Percentiles rank a stretch among this genome's conserved stretches.
These are phyloP conservation scores for Cephalotrichum gorgonifer DNA, from an alignment of 2,329 filamentous ascomycete genomes.

Conservation along the genomic window DNA sequence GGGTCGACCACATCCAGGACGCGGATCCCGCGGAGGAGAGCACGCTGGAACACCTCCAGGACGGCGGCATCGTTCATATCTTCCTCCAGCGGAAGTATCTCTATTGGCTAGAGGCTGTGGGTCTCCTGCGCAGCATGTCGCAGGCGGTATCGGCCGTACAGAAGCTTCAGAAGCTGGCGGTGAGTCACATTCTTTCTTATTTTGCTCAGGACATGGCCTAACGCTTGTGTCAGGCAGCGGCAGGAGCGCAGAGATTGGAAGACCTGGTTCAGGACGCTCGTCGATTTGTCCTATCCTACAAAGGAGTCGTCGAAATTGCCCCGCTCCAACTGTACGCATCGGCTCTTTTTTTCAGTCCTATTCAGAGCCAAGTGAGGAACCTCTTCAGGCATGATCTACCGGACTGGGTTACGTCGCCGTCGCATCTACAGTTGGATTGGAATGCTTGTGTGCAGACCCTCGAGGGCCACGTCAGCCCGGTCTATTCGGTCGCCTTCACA, in stretches of 20 bases:
- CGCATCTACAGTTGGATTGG: neutral
- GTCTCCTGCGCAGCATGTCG: conserved; percentile 16
- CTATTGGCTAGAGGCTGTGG: conserved; percentile 28
- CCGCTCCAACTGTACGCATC: conserved; percentile 20
- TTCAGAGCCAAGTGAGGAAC: neutral
- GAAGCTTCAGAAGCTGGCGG: conserved; percentile 10
- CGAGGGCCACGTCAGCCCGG: neutral
- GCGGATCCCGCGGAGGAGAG: neutral
- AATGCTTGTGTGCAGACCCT: neutral
- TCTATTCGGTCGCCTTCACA: conserved; percentile 4
- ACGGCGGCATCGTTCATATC: neutral
- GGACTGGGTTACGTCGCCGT: neutral
- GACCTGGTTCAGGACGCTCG: conserved; percentile 15
- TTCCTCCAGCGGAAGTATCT: conserved; percentile 11
- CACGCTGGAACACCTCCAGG: neutral
- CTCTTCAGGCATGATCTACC: neutral
- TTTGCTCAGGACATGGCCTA: conserved; percentile 3
- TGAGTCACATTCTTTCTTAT: conserved; percentile 3
- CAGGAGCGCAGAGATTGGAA: conserved; percentile 3
- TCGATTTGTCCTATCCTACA: conserved; percentile 15
- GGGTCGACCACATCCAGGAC: conserved; percentile 20
- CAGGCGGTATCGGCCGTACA: conserved; percentile 12
- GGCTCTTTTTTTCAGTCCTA: conserved; percentile 16
- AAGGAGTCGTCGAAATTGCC: conserved; percentile 13
- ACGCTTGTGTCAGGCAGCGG: neutral